Evolutionary conservation across 2,329 filamentous ascomycete genomes (phyloP).

Genomic region (Myriosclerotinia scirpicola): DNA sequence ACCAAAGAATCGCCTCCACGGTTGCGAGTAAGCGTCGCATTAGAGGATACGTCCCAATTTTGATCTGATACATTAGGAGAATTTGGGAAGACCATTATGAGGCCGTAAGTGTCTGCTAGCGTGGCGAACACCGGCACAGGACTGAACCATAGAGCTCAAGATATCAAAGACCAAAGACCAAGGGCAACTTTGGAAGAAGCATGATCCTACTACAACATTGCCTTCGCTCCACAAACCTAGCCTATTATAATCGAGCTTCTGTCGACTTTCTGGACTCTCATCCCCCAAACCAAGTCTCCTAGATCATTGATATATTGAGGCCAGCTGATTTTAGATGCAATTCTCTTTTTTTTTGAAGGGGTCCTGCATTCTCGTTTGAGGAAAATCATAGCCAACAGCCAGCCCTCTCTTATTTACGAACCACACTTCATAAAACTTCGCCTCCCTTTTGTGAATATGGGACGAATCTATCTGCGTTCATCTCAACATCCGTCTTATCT

Average conservation of each 20-base stretch:
- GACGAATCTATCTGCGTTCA: not conserved
- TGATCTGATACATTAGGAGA: constrained; percentile 49
- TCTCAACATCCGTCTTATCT: constrained; percentile 9
- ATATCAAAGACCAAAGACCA: too few species aligned
- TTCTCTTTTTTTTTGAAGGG: not conserved
- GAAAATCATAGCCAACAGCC: not conserved
- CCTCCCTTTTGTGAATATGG: not conserved
- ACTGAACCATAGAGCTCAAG: too few species aligned
- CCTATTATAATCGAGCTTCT: too few species aligned
- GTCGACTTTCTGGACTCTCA: too few species aligned
- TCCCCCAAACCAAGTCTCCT: too few species aligned
- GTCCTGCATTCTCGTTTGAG: not conserved
- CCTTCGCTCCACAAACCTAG: too few species aligned
- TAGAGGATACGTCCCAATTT: constrained; percentile 61
- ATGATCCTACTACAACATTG: too few species aligned
- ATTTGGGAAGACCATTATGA: constrained; percentile 60
- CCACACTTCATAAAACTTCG: not conserved
- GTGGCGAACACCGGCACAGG: constrained; percentile 26
- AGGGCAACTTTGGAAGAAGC: too few species aligned
- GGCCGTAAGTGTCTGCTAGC: constrained; percentile 55
- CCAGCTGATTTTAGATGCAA: not conserved
- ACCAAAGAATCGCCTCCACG: constrained; percentile 57
- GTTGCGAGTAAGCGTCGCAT: constrained; percentile 50
- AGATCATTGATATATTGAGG: too few species aligned
- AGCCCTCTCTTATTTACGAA: not conserved